Base-by-base conservation (phyloP, 1,139 yeast genomes). In the Geotrichum europaeum region DNA sequence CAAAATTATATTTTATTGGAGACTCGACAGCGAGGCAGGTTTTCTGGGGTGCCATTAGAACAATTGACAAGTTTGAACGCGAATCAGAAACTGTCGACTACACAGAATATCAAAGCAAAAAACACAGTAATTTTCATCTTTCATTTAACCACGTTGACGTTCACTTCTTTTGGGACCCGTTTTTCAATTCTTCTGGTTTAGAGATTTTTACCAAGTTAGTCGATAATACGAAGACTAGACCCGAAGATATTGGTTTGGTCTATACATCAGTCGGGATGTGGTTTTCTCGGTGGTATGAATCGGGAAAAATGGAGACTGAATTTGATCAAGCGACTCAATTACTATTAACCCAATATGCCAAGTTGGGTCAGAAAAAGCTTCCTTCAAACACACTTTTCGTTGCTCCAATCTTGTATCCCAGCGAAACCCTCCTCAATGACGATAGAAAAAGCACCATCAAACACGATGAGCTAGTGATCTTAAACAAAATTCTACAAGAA, bases 21-120 rank as follows among this genome's bases (percentile, higher is more conserved):
- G 63, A 61, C 53, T 61, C 63, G 25, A 61, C 63, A 1, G 63
- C 63, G 4, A 57, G 63, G 12, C 63, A 61, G n/a, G 63, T 61
- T 4, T 61, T 56, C 30, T 61, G 60, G 61, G 63, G 60, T 7
- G 24, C 55, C 10, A 61, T 59, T n/a, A 22, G 53, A 24, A 13
- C 32, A n/a, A 40, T 55, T 18, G 61, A 59, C 52, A 56, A 53
- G 2, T 15, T 47, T 15, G 24, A 53, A 13, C 32, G 20, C 9
- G 22, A 53, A 36, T 20, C 55, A 24, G 60, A 60, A 10, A 40
- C n/a, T 15, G 54, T 53, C 7, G 55, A 59, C 54, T 59, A 59
- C 32, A 55, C 61, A 12, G 18, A 34, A 10, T 59, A 59, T 49
- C 28, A 25, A 10, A 47, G 34, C 5, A 40, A 53, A 32, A 36